Percentiles rank a stretch among this genome's conserved stretches.
Conservation (phyloP, 768 basidiomycete genomes). For the Amanita brunnescens region DNA sequence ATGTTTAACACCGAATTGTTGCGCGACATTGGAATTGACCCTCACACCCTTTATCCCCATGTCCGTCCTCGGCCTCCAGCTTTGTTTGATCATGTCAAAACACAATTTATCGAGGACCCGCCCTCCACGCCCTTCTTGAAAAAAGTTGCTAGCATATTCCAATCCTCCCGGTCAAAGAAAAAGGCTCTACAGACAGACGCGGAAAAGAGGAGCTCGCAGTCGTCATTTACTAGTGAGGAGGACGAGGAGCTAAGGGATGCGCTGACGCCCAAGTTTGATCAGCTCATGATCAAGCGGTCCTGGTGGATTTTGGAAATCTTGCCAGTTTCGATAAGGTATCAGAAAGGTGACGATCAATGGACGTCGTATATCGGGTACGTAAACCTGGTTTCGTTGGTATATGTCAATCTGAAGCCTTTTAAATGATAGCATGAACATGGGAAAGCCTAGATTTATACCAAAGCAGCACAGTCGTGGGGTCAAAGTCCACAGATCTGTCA, state of each 20-base stretch:
- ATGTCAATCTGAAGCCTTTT: background rate
- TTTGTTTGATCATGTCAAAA: constrained; percentile 10
- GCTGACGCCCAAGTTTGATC: constrained; percentile 48
- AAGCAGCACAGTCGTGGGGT: constrained; percentile 25
- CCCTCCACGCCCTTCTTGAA: constrained; percentile 19
- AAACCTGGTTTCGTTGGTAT: background rate
- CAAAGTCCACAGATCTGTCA: constrained; percentile 44
- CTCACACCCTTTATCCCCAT: constrained; percentile 33
- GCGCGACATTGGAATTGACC: constrained; percentile 43
- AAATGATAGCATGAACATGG: constrained; percentile 26
- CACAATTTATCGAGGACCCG: constrained; percentile 17
- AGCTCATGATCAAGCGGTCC: constrained; percentile 30
- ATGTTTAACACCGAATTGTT: constrained; percentile 45
- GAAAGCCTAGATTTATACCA: constrained; percentile 29
- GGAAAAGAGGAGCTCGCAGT: constrained; percentile 5
- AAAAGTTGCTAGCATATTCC: constrained; percentile 14
- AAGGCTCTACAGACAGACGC: constrained; percentile 7
- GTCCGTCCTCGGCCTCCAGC: constrained; percentile 30
- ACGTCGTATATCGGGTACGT: constrained; percentile 25
- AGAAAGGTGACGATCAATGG: constrained; percentile 30
- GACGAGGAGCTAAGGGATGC: constrained; percentile 54
- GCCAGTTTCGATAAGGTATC: constrained; percentile 33
- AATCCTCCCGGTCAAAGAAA: constrained; percentile 11
- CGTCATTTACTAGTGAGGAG: constrained; percentile 7
- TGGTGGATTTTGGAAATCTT: constrained; percentile 71